phyloP scores from a whole-genome alignment of 306 rosid species.

The Fagus crenata region DNA sequence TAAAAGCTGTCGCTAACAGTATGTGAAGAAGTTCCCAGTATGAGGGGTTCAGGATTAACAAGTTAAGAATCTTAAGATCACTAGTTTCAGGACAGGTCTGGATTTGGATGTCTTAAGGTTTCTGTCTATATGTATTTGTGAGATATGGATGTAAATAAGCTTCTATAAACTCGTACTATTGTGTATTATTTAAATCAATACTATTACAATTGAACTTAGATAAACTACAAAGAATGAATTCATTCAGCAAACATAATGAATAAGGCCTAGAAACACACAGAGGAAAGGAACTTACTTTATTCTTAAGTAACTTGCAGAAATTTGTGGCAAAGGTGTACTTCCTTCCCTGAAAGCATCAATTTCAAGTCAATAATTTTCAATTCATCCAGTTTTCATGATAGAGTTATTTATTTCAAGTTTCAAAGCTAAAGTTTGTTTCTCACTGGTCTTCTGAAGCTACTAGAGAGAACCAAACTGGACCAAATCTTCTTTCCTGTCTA shows the following conservation, averaged over 20 bases:
- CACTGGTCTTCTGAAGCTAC: conserved; percentile 73
- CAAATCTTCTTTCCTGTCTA: conserved; percentile 44
- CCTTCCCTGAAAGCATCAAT: conserved; percentile 64
- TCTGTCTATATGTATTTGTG: too few relatives aligned
- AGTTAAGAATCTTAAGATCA: too few relatives aligned
- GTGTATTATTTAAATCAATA: too few relatives aligned
- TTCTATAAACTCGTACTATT: not conserved
- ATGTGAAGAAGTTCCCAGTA: not conserved
- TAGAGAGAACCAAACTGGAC: conserved; percentile 84
- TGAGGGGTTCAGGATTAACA: too few relatives aligned
- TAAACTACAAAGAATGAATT: too few relatives aligned
- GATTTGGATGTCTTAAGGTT: too few relatives aligned
- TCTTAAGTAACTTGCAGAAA: conserved; percentile 55
- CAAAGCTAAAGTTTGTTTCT: conserved; percentile 41
- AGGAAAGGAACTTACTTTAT: conserved; percentile 57
- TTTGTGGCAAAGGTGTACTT: conserved; percentile 58
- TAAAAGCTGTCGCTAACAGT: not conserved
- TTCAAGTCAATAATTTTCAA: conserved; percentile 20
- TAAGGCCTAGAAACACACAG: not conserved
- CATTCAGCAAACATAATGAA: not conserved
- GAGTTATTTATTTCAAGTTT: conserved; percentile 14
- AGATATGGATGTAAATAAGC: too few relatives aligned
- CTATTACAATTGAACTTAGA: not conserved
- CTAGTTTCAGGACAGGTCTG: too few relatives aligned
- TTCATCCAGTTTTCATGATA: conserved; percentile 9